Evolutionary conservation across 2,329 filamentous ascomycete species (phyloP), one percentile per base, ranked within the genome.

Genomic region (Macrophomina phaseolina): DNA sequence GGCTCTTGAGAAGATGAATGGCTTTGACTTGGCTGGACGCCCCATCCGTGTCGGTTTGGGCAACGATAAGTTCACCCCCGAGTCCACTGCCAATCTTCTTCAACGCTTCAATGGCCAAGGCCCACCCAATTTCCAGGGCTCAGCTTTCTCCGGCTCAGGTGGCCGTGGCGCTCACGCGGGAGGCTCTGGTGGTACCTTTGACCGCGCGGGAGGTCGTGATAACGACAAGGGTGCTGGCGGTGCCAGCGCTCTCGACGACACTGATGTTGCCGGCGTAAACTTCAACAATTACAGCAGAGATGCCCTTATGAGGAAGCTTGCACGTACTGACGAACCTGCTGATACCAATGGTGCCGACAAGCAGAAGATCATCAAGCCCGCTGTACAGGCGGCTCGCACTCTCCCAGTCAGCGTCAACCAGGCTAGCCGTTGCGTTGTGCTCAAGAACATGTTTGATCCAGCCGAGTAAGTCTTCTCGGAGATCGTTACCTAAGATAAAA

Each of bases 271-370:
- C 62, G 95, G 95, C 76, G 94, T 99, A 81, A 98, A 98, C 83
- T 98, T 98, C 90, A 97, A 93, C 87, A 97, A 97, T 81, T 97
- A 97, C 84, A 97, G 93, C 85, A 92, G 95, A 82, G 93, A 98
- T 84, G 92, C 94, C 77, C 90, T 99, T 81, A 99, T 99, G 95
- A 89, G 93, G 81, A 97, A 98, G 83, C 91, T 99, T 81, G 94
- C 95, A 78, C 90, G 95, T 86, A 94, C 91, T 82, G 94, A 98
- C 82, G 93, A 98, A 77, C 85, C 89, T 71, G 82, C 85, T 69
- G 86, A 87, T 74, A 83, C 85, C 73, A 87, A 87, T 74, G 76
- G 75, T 62, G 75, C 79, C 68, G 87, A 90, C 72, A 89, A 92
- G 81, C 87, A 87, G 77, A 90, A 91, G 79, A 84, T 91, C 67